A percentile compares a stretch with the other conserved stretches of the same genome.
These are phyloP conservation scores for Ascosphaera pollenicola DNA, from an alignment of 2,329 filamentous ascomycete species.

Conservation along the genomic window DNA sequence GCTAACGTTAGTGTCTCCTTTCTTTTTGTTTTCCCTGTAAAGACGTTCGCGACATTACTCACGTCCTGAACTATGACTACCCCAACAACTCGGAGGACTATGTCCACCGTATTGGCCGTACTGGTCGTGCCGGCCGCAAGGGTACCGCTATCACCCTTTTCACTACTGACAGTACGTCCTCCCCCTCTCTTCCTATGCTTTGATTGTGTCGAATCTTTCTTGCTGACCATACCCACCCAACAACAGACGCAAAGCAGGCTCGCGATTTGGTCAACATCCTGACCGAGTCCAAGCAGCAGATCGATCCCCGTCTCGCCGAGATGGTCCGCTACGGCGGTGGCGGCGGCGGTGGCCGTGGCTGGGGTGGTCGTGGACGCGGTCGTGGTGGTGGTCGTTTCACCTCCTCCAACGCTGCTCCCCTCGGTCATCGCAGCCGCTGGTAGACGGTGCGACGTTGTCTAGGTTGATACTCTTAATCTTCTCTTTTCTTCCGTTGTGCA, in stretches of 20 bases:
- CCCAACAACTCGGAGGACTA: conserved; percentile 82
- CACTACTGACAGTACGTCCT: conserved; percentile 46
- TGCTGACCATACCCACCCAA: too few relatives aligned
- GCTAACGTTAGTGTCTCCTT: too few relatives aligned
- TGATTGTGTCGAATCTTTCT: too few relatives aligned
- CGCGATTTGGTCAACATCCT: conserved; percentile 57
- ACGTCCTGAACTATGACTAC: conserved; percentile 87
- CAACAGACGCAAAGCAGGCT: too few relatives aligned
- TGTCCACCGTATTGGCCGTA: conserved; percentile 82
- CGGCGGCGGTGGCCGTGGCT: conserved; percentile 47
- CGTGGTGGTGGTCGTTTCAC: conserved; percentile 32
- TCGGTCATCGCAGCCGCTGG: conserved; percentile 35
- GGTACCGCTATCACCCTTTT: conserved; percentile 81
- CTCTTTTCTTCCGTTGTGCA: too few relatives aligned
- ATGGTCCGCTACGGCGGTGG: conserved; percentile 83
- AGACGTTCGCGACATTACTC: conserved; percentile 66
- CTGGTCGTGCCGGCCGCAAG: conserved; percentile 73
- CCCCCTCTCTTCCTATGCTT: too few relatives aligned
- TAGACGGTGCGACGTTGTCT: too few relatives aligned
- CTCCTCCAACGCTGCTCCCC: conserved; percentile 34
- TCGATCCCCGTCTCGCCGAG: conserved; percentile 72
- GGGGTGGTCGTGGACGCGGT: conserved; percentile 43
- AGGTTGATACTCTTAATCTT: too few relatives aligned
- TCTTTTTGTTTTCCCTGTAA: too few relatives aligned
- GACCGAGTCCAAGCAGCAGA: conserved; percentile 50